phyloP scores from a whole-genome alignment of 164 flowering plant genomes.

The Vitis rupestris region DNA sequence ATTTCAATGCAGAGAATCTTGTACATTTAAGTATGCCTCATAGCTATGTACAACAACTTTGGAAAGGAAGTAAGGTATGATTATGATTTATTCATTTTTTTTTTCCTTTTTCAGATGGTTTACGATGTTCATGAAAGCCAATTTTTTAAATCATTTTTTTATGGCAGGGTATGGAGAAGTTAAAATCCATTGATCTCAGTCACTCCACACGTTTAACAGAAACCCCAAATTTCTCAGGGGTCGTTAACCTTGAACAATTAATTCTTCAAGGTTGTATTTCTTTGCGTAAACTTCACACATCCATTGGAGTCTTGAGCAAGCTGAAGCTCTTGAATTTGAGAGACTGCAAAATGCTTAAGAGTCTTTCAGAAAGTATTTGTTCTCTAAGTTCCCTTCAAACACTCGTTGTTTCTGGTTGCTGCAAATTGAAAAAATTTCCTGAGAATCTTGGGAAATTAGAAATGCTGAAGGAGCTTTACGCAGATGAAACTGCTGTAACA shows the following conservation, averaged over 20 bases:
- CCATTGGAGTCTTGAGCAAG: constrained; percentile 9
- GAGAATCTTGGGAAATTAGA: too few species aligned
- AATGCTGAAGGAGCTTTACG: too few species aligned
- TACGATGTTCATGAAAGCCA: too few species aligned
- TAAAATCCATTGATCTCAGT: constrained; percentile 13
- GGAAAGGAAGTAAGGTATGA: constrained; percentile 5
- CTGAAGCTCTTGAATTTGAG: constrained; percentile 4
- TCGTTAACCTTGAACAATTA: constrained; percentile 9
- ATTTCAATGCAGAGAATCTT: constrained; percentile 7
- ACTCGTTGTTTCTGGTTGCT: too few species aligned
- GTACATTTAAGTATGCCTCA: constrained; percentile 12
- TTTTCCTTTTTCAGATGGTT: neutral
- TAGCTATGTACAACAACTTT: neutral
- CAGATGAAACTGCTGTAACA: too few species aligned
- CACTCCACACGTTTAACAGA: neutral
- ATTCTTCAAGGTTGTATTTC: constrained; percentile 14
- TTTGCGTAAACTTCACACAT: constrained; percentile 12
- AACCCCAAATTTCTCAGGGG: constrained; percentile 5
- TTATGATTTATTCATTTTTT: neutral
- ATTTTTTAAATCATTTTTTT: neutral
- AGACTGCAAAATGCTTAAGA: constrained; percentile 10
- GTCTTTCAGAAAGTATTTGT: constrained; percentile 4
- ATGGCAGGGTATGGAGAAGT: neutral
- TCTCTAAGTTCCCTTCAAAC: neutral
- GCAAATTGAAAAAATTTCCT: too few species aligned